Evolutionary conservation across 2,329 filamentous ascomycete genomes (phyloP).

Genomic region (Annulohypoxylon truncatum): DNA sequence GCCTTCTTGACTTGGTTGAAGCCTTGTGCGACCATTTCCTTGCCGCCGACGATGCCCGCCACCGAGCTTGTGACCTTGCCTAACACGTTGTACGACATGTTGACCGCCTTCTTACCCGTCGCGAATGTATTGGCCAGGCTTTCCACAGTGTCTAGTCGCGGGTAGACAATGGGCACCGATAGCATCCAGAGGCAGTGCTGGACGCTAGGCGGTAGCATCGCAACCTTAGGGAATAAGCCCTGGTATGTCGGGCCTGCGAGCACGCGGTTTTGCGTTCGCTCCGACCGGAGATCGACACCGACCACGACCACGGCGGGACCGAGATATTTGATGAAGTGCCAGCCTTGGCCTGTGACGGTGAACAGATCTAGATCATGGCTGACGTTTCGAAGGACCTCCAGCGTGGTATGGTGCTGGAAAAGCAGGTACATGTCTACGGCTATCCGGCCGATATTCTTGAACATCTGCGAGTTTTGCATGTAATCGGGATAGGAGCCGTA

Average conservation of each 20-base stretch:
- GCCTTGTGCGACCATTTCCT: slow-evolving; percentile 89
- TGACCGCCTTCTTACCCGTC: slow-evolving; percentile 96
- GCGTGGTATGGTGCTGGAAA: slow-evolving; percentile 97
- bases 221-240: slow-evolving; percentile 95
- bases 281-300: slow-evolving; percentile 90
- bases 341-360: slow-evolving; percentile 95
- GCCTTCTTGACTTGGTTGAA: slow-evolving; percentile 97
- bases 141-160: slow-evolving; percentile 90
- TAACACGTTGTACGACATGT: slow-evolving; percentile 94
- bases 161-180: slow-evolving; percentile 90
- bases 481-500: slow-evolving; percentile 98
- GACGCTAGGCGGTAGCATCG: slow-evolving; percentile 87
- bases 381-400: slow-evolving; percentile 91
- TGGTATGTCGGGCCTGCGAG: slow-evolving; percentile 98
- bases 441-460: slow-evolving; percentile 96
- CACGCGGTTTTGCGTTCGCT: slow-evolving; percentile 89
- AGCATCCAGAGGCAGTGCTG: slow-evolving; percentile 98
- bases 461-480: slow-evolving; percentile 97
- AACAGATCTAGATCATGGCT: slow-evolving; percentile 91
- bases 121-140: slow-evolving; percentile 90
- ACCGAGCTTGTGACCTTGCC: slow-evolving; percentile 96
- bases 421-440: slow-evolving; percentile 98
- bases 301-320: slow-evolving; percentile 91
- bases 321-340: slow-evolving; percentile 98
- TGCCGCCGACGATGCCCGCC: slow-evolving; percentile 93